Evolutionary conservation across 129 eudicot species (phyloP), one percentile per base, ranked within the genome.

Genomic region (Centella asiatica): DNA sequence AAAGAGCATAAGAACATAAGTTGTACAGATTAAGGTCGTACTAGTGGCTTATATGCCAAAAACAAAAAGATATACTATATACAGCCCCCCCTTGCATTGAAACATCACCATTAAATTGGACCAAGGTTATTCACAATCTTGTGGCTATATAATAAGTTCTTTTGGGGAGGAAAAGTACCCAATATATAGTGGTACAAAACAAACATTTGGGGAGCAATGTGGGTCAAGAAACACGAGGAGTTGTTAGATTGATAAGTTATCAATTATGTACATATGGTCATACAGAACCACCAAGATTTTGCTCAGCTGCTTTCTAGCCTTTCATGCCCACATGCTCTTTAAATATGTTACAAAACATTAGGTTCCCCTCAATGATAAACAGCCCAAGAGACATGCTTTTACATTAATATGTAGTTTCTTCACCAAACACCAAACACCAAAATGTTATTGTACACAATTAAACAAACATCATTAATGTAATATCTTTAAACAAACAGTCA

Each of bases 291-390:
- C 12, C 15, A 10, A 37, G 42, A 11, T n/a, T n/a, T n/a, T n/a
- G n/a, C n/a, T n/a, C n/a, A 50, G 44, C 52, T 10, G 45, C n/a
- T 4, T 39, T 46, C 37, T 36, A 66, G 46, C 62, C 40, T 4
- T 34, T 59, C 19, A 63, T n/a, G 53, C 47, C 68, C 84, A 82
- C 88, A 75, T 83, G 85, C 71, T 12, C 7, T 66, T 52, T 52
- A 42, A 53, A 78, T 69, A 67, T 76, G 75, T 64, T 65, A 69
- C 82, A 76, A 72, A 67, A 75, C 89, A 83, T 73, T 66, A 67
- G 80, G 75, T 67, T 62, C 66, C 75, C 63, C 29, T 56, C 67
- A 29, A 24, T 17, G 6, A 49, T 57, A 69, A 69, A 73, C 58
- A 63, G 59, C 64, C 49, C 20, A 75, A 44, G 80, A 69, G 49